phyloP scores from a whole-genome alignment of 164 flowering plant genomes.

The Vitis vinifera region DNA sequence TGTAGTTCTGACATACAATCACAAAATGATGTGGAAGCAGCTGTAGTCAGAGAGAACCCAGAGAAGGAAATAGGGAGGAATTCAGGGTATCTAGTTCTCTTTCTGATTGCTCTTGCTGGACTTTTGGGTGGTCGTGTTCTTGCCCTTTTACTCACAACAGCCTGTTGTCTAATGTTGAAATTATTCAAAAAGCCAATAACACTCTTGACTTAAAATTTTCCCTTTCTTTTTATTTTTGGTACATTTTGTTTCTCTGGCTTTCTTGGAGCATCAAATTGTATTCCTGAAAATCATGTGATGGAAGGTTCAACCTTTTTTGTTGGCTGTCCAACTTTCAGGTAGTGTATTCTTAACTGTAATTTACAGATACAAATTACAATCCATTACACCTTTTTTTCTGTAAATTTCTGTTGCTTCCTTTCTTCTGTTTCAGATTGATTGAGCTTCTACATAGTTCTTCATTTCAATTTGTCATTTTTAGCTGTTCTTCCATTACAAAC shows the following conservation, averaged over 20 bases:
- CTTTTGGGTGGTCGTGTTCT: slow-evolving; percentile 48
- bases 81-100: slow-evolving; percentile 26
- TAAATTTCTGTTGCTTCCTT: neutral
- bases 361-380: neutral
- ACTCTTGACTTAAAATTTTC: slow-evolving; percentile 1
- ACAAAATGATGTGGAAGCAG: slow-evolving; percentile 1
- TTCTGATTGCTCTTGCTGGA: slow-evolving; percentile 44
- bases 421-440: neutral
- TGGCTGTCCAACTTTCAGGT: slow-evolving; percentile 18
- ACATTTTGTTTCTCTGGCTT: slow-evolving; percentile 3
- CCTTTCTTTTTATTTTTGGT: slow-evolving; percentile 5
- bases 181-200: neutral
- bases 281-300: neutral
- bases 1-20: neutral
- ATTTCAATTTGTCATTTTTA: neutral
- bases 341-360: slow-evolving; percentile 14
- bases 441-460: neutral
- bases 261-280: neutral
- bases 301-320: slow-evolving; percentile 23
- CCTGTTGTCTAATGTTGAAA: slow-evolving; percentile 34
- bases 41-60: neutral
- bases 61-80: slow-evolving; percentile 6
- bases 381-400: too few species aligned
- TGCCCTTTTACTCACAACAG: slow-evolving; percentile 35
- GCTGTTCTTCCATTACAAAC: neutral